Base-by-base conservation (phyloP, 495 filamentous ascomycete species). In the Hypoxylon perforatum region DNA sequence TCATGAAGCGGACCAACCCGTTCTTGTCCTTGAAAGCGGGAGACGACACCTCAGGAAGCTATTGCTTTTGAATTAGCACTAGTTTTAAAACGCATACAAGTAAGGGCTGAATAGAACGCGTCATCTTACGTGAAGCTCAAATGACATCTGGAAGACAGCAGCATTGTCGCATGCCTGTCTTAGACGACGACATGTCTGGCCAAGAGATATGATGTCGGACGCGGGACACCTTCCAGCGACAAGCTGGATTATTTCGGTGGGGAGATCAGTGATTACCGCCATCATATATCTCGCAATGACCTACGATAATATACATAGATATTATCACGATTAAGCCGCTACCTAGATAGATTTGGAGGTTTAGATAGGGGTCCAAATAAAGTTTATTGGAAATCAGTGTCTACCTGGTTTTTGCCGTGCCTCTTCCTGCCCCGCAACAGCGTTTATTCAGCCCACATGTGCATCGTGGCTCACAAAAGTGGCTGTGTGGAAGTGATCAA, bases 41-140 rank as follows among this genome's bases (percentile, higher is more conserved):
- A 11, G 67, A 65, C 15, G 38, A 58, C 25, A 55, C 36, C 25
- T 61, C 38, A 9, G 67, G 67, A 22, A 65, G 67, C 67, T 70
- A 42, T 9, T 41, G 14, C n/a, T 10, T 10, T 17, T 11, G 15
- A 30, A 15, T 59, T 11, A 61, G 50, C 57, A 36, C 38, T 28
- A 17, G 35, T n/a, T 1, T 19, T 6, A 44, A 4, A 41, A 35
- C 22, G n/a, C 9, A 35, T 8, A 4, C 3, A 25, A n/a, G n/a
- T n/a, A n/a, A n/a, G n/a, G n/a, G 19, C 19, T 1, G n/a, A 17
- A 25, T 7, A 19, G 17, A 14, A 8, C 35, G 49, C 4, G 8
- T 14, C 14, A 14, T 60, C 57, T 10, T 59, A 69, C 67, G 49
- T 65, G 39, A 19, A 18, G 7, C 36, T 70, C 22, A 33, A 70